Evolutionary conservation across 768 basidiomycete genomes (phyloP), one percentile per base, ranked within the genome.

Genomic region (Cyclocybe aegerita): DNA sequence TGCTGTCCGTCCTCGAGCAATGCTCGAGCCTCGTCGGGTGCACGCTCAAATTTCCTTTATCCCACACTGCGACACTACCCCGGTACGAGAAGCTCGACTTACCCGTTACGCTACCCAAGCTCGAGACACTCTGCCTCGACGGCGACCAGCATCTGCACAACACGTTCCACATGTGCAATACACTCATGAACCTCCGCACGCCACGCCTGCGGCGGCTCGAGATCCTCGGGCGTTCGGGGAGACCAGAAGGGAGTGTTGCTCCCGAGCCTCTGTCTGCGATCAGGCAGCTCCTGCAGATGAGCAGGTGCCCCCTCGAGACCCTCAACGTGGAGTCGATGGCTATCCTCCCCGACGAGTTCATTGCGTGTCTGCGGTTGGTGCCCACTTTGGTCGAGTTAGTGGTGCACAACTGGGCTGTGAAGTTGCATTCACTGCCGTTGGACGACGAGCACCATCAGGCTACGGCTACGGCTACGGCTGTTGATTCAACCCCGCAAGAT

Each of bases 11-110:
- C 7, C 57, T 67, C 5, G 48, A 40, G 5, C 10, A 43, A n/a
- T 67, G 65, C 44, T 39, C 50, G 0, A 52, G 38, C 30, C 53
- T 67, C 4, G 33, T 52, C n/a, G 51, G 47, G 15, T 62, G 61
- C 49, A 65, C 64, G 3, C 63, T 67, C 53, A 65, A 64, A 43
- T 64, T 67, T 30, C 66, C 66, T n/a, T 39, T 67, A 40, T 63
- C 64, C 4, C 55, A 59, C 15, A 59, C 61, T 0, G 50, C 60
- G 4, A 40, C 54, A 4, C 34, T 62, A 11, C 57, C 60, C 1
- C 10, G 50, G 10, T 58, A 56, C 43, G 50, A 52, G 36, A 46
- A 56, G 33, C 49, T 65, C 35, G 52, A 60, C 38, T 31, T 38
- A 8, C 46, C 53, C 4, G 55, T 63, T 15, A 56, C 57, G 23